A percentile compares a stretch with the other conserved stretches of the same genome.
Evolutionary conservation across 2,329 filamentous ascomycete species (phyloP).

Genomic region (Drechslerella dactyloides): DNA sequence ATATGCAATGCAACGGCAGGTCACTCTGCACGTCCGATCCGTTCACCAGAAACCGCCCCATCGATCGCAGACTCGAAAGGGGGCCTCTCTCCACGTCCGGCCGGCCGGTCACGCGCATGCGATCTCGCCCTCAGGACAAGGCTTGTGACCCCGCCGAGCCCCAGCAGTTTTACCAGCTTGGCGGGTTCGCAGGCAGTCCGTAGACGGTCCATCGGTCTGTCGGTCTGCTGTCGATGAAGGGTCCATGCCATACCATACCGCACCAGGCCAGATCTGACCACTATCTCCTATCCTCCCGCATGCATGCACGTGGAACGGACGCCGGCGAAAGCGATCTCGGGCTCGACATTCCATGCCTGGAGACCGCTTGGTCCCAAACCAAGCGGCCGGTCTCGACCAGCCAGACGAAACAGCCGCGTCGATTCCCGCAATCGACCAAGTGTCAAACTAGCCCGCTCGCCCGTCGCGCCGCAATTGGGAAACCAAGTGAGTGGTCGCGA

Average conservation of each 20-base stretch:
- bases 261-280: no score
- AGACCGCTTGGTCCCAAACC: neutral
- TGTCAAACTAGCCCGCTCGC: neutral
- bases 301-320: neutral
- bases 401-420: neutral
- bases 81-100: neutral
- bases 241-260: no score
- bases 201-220: neutral
- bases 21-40: neutral
- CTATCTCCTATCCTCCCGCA: neutral
- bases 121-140: neutral
- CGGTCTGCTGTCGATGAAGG: no score
- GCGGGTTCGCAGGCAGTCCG: neutral
- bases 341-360: slow-evolving; percentile 5
- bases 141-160: slow-evolving; percentile 2
- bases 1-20: slow-evolving; percentile 11
- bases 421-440: neutral
- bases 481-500: neutral
- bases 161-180: neutral
- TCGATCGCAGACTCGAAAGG: neutral
- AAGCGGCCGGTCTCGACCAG: neutral
- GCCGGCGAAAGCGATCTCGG: neutral
- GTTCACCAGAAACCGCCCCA: neutral
- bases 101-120: neutral
- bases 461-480: neutral